Percentiles rank a stretch among this genome's conserved stretches.
phyloP scores from a whole-genome alignment of 2,329 filamentous ascomycete species.

The Metarhizium humberi region DNA sequence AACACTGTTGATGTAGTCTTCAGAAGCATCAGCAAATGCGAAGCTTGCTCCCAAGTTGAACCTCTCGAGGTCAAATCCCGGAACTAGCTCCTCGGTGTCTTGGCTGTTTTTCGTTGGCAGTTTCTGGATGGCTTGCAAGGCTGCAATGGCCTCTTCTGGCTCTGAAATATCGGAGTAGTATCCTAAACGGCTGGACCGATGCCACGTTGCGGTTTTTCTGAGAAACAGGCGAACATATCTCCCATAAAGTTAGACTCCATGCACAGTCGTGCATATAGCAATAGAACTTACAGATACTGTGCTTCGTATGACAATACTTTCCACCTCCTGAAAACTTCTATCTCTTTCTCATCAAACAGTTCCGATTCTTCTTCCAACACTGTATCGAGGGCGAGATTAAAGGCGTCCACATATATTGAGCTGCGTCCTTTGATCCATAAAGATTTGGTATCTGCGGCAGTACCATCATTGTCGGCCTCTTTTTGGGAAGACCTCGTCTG shows the following conservation, averaged over 20 bases:
- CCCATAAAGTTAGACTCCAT: not conserved
- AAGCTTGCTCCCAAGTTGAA: conserved; percentile 47
- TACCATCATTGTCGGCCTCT: conserved; percentile 24
- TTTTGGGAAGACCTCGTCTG: conserved; percentile 49
- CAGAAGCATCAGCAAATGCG: conserved; percentile 71
- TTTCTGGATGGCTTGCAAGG: conserved; percentile 47
- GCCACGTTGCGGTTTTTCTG: conserved; percentile 86
- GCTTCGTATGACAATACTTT: conserved; percentile 66
- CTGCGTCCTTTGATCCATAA: conserved; percentile 66
- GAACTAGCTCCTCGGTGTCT: conserved; percentile 10
- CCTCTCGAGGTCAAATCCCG: conserved; percentile 29
- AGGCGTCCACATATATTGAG: conserved; percentile 95
- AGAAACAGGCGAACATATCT: conserved; percentile 91
- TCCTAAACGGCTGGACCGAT: conserved; percentile 65
- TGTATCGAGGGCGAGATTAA: conserved; percentile 83
- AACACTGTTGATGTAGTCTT: conserved; percentile 62
- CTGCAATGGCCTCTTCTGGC: conserved; percentile 53
- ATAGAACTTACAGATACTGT: conserved; percentile 67
- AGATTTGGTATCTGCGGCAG: conserved; percentile 28
- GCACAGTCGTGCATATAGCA: not conserved
- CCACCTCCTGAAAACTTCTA: conserved; percentile 70
- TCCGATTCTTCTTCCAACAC: conserved; percentile 84
- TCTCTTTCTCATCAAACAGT: conserved; percentile 75
- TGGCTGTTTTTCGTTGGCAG: conserved; percentile 37
- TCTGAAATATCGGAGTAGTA: conserved; percentile 81